These are phyloP conservation scores for Exophiala mesophila DNA, from an alignment of 2,329 filamentous ascomycete genomes.

Conservation along the genomic window DNA sequence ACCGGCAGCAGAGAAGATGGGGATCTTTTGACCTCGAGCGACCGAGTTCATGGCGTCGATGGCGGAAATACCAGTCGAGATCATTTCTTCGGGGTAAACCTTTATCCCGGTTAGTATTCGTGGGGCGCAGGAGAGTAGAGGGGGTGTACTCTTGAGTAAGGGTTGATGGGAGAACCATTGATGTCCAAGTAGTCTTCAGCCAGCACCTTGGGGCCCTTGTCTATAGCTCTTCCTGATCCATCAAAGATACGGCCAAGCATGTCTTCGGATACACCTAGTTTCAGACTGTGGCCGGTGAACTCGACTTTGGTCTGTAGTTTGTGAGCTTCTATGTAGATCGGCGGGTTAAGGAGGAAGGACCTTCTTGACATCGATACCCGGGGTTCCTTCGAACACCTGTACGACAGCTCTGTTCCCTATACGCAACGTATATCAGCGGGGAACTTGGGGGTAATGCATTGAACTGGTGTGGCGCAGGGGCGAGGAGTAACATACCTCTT, in stretches of 20 bases:
- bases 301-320: constrained; percentile 81
- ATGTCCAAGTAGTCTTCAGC: constrained; percentile 98
- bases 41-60: constrained; percentile 99
- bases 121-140: neutral
- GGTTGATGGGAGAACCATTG: constrained; percentile 98
- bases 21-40: constrained; percentile 98
- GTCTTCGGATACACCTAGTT: constrained; percentile 98
- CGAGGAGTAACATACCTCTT: constrained; percentile 62
- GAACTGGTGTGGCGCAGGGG: constrained; percentile 1
- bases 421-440: constrained; percentile 10
- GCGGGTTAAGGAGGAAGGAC: constrained; percentile 43
- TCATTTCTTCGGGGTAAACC: constrained; percentile 99
- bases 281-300: constrained; percentile 93
- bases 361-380: constrained; percentile 98
- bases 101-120: constrained; percentile 35
- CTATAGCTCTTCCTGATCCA: constrained; percentile 94
- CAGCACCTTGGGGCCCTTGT: constrained; percentile 97
- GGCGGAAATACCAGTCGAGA: constrained; percentile 97
- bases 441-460: constrained; percentile 10
- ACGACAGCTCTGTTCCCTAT: constrained; percentile 88
- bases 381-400: constrained; percentile 96
- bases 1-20: constrained; percentile 97
- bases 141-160: constrained; percentile 77
- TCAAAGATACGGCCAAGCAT: constrained; percentile 99
- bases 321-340: constrained; percentile 23